Conservation (phyloP, 257 asterid species). For the Primulina huaijiensis region DNA sequence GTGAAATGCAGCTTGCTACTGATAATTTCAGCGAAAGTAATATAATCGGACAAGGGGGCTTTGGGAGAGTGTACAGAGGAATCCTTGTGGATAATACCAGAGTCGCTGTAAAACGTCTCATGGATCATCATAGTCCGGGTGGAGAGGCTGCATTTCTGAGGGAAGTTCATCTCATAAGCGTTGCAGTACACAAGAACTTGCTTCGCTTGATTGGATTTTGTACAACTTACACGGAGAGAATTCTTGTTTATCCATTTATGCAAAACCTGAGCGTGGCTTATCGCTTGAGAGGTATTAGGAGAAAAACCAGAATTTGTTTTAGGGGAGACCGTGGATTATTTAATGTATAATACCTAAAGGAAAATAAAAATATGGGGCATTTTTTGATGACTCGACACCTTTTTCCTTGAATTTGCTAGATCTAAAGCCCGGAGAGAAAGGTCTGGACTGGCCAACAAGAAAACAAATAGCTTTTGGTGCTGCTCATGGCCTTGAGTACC, state of each 20-base stretch:
- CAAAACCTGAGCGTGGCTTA: constrained; percentile 84
- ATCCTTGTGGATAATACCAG: constrained; percentile 51
- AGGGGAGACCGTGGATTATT: no score
- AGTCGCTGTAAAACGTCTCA: constrained; percentile 79
- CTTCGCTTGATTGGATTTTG: constrained; percentile 79
- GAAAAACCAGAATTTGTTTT: neutral
- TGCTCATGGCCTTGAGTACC: constrained; percentile 88
- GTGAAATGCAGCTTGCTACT: constrained; percentile 80
- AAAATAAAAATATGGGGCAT: neutral
- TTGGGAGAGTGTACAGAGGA: constrained; percentile 81
- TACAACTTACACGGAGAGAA: constrained; percentile 67
- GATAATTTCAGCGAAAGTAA: constrained; percentile 62
- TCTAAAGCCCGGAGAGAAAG: constrained; percentile 71
- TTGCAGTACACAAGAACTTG: constrained; percentile 80
- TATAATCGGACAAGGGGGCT: constrained; percentile 90
- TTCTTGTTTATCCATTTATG: constrained; percentile 91
- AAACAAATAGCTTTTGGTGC: constrained; percentile 82
- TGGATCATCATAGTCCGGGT: constrained; percentile 71
- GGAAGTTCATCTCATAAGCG: constrained; percentile 77
- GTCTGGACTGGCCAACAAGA: constrained; percentile 72
- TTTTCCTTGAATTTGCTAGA: constrained; percentile 34
- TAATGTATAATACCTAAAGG: neutral
- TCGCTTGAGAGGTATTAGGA: constrained; percentile 65
- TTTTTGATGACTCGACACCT: neutral
- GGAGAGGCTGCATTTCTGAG: constrained; percentile 87